Percentiles rank a stretch among this genome's conserved stretches.
These are phyloP conservation scores for Boletus sp. DNA, from an alignment of 768 basidiomycete species.

Conservation along the genomic window DNA sequence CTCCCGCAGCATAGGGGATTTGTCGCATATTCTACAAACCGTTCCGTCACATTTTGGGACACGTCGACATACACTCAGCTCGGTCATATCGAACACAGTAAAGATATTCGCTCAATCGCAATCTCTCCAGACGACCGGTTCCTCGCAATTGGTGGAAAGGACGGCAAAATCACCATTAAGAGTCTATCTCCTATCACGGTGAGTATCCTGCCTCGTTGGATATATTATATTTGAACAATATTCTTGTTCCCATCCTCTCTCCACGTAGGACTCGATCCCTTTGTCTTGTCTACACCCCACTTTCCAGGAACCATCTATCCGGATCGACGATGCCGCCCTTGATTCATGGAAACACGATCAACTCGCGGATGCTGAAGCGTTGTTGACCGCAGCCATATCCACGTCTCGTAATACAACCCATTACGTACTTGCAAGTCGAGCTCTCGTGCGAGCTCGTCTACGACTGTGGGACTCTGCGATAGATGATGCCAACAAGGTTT, in stretches of 20 bases:
- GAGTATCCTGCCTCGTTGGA: no score
- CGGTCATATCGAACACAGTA: background rate
- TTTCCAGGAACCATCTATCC: background rate
- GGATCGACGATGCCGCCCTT: background rate
- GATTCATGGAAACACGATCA: background rate
- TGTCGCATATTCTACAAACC: background rate
- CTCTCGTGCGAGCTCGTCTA: conserved; percentile 5
- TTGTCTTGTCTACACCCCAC: background rate
- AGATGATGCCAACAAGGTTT: conserved; percentile 4
- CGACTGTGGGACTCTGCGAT: conserved; percentile 2
- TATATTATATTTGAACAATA: no score
- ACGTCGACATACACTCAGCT: background rate
- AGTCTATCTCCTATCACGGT: background rate
- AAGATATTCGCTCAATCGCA: background rate
- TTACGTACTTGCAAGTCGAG: conserved; percentile 1
- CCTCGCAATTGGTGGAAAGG: background rate
- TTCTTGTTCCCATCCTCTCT: no score
- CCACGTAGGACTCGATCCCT: no score
- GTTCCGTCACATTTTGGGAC: background rate
- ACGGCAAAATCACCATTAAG: background rate
- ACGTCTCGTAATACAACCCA: background rate
- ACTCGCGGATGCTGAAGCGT: background rate
- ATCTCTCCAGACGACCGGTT: background rate
- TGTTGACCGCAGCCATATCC: background rate
- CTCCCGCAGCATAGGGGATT: background rate